Evolutionary conservation across 805 yeast species (phyloP), one percentile per base, ranked within the genome.

Genomic region (Saccharomycopsis capsularis): DNA sequence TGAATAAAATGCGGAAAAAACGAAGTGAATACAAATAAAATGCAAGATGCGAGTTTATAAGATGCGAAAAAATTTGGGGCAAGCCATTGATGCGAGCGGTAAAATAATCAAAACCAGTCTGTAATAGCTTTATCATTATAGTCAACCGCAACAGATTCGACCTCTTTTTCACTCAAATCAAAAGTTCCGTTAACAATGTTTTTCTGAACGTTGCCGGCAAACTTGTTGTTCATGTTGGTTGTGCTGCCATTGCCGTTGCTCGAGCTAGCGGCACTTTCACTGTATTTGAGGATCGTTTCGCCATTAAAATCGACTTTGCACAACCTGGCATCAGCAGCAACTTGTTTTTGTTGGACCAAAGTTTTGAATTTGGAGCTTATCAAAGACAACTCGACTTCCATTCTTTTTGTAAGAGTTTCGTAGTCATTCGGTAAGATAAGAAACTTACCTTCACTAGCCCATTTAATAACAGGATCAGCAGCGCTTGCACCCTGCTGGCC

Each of bases 391-490:
- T 39, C 38, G 13, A 38, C 13, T 24, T 45, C 63, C 18, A 9
- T 18, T 43, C 68, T 68, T 22, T 63, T 60, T 3, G 72, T 65
- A 15, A 65, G 57, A 30, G 57, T 58, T 48, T 63, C 61, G 42
- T 63, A 64, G 6, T 63, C 57, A 23, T 62, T 65, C 3, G 75
- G 70, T 44, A 63, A 64, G 39, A 70, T 60, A 11, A 74, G 67
- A 58, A 66, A 76, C 0, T 69, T 64, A 7, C 68, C 64, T 29
- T 67, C 75, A 22, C 61, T 62, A 35, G 70, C 55, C 74, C 75
- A 70, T 40, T 64, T 66, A n/a, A 76, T 47, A 3, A 52, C 55
- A 1, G 68, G 62, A 6, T 42, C 9, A 57, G 19, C 1, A 54
- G 30, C 21, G 36, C 29, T 36, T 51, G 59, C 13, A 60, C 55